Conservation (phyloP, 768 basidiomycete species). For the Chiua virens region DNA sequence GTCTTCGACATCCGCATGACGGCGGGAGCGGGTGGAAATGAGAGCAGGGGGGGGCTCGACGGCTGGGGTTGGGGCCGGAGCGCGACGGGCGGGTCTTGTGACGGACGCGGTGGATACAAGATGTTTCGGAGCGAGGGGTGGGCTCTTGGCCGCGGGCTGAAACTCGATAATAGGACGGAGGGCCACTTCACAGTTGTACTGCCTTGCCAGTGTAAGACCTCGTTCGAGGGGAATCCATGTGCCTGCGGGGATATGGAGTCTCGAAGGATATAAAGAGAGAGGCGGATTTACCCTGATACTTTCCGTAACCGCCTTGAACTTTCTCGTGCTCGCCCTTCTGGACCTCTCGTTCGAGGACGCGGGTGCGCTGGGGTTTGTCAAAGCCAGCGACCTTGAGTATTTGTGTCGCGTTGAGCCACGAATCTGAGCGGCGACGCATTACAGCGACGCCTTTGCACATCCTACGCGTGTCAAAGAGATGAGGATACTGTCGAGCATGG, state of each 20-base stretch:
- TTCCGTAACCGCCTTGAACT: slow-evolving; percentile 98
- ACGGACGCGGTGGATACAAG: slow-evolving; percentile 68
- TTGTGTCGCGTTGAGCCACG: slow-evolving; percentile 98
- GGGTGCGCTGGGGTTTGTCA: slow-evolving; percentile 97
- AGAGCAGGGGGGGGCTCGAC: slow-evolving; percentile 16
- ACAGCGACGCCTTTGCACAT: slow-evolving; percentile 96
- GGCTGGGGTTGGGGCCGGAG: slow-evolving; percentile 4
- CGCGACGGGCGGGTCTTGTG: slow-evolving; percentile 29
- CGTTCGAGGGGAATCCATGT: slow-evolving; percentile 98
- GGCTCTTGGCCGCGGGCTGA: slow-evolving; percentile 83
- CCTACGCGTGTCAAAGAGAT: slow-evolving; percentile 53
- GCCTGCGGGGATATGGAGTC: slow-evolving; percentile 48
- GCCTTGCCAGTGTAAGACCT: slow-evolving; percentile 80
- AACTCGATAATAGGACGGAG: slow-evolving; percentile 95
- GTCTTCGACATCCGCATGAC: slow-evolving; percentile 48
- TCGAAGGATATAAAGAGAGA: neutral
- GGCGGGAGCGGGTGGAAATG: slow-evolving; percentile 59
- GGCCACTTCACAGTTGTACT: slow-evolving; percentile 87
- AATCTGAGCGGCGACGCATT: slow-evolving; percentile 94
- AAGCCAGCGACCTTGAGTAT: slow-evolving; percentile 99
- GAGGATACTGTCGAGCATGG: slow-evolving; percentile 34
- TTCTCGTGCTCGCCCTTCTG: slow-evolving; percentile 99
- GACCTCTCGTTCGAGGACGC: slow-evolving; percentile 95
- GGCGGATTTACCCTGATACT: slow-evolving; percentile 87
- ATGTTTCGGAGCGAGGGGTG: slow-evolving; percentile 96